Percentiles rank a stretch among this genome's conserved stretches.
These are phyloP conservation scores for Calonectria pauciramosa DNA, from an alignment of 2,329 filamentous ascomycete species.

Conservation along the genomic window DNA sequence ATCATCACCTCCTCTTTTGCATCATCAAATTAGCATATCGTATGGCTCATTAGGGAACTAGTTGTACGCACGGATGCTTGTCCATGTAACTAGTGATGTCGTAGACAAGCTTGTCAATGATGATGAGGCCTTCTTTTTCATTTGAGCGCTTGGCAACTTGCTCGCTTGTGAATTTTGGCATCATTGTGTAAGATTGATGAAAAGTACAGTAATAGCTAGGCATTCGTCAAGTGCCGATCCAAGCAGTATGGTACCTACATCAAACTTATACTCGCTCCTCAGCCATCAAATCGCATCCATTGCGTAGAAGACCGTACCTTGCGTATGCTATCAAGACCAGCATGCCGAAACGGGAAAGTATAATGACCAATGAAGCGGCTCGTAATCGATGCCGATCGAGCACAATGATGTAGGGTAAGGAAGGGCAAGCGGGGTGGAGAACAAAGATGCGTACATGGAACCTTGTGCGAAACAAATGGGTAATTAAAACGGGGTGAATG, in stretches of 20 bases:
- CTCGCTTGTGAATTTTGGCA: background rate
- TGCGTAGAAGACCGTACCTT: too few relatives aligned
- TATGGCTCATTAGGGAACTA: background rate
- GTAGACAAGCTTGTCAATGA: slow-evolving; percentile 25
- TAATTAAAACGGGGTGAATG: background rate
- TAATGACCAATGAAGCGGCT: background rate
- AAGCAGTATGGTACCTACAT: background rate
- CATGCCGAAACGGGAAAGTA: background rate
- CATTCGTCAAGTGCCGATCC: background rate
- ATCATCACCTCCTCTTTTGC: slow-evolving; percentile 17
- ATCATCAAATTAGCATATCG: background rate
- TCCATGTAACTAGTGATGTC: slow-evolving; percentile 23
- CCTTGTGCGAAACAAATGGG: background rate
- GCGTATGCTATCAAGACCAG: too few relatives aligned
- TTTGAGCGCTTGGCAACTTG: slow-evolving; percentile 13
- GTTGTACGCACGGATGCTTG: slow-evolving; percentile 12
- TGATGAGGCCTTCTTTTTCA: slow-evolving; percentile 13
- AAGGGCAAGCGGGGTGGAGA: background rate
- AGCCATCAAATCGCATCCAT: background rate
- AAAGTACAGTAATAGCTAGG: background rate
- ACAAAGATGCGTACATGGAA: background rate
- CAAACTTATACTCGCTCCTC: background rate
- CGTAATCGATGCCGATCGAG: background rate
- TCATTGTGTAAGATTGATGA: background rate
- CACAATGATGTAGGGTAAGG: background rate